phyloP scores from a whole-genome alignment of 164 flowering plant genomes.

The Taxillus chinensis region DNA sequence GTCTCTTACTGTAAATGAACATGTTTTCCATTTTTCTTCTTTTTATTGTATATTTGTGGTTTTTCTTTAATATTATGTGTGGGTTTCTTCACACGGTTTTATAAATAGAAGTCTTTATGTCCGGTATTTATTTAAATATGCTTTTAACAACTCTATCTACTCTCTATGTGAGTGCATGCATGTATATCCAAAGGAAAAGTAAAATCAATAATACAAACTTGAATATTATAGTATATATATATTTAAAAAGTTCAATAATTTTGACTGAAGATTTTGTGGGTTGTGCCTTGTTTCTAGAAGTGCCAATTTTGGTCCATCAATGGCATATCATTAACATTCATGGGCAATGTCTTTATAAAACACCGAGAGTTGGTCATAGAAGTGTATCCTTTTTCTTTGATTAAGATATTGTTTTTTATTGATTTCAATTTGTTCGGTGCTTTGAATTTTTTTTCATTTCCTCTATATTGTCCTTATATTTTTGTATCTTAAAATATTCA shows the following conservation, averaged over 20 bases:
- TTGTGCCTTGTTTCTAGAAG: not conserved
- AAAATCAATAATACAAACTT: too few species aligned
- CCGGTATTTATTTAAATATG: not conserved
- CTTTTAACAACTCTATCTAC: not conserved
- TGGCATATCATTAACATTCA: slow-evolving; percentile 69
- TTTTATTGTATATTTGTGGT: too few species aligned
- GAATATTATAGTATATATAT: too few species aligned
- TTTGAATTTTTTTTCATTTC: not conserved
- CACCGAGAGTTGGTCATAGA: slow-evolving; percentile 72
- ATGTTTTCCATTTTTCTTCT: not conserved
- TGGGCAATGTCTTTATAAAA: slow-evolving; percentile 64
- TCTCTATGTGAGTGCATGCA: too few species aligned
- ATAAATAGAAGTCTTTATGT: not conserved
- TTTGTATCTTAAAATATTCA: too few species aligned
- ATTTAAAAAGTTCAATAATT: too few species aligned
- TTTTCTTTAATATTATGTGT: too few species aligned
- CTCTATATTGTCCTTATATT: too few species aligned
- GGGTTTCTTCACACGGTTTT: slow-evolving; percentile 1
- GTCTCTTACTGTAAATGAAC: too few species aligned
- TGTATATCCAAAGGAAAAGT: too few species aligned
- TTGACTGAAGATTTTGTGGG: too few species aligned
- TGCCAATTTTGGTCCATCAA: slow-evolving; percentile 16
- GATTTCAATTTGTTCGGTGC: not conserved
- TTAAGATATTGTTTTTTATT: not conserved
- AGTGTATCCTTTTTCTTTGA: slow-evolving; percentile 65